These are phyloP conservation scores for Sporormia fimetaria DNA, from an alignment of 495 filamentous ascomycete genomes.

Conservation along the genomic window DNA sequence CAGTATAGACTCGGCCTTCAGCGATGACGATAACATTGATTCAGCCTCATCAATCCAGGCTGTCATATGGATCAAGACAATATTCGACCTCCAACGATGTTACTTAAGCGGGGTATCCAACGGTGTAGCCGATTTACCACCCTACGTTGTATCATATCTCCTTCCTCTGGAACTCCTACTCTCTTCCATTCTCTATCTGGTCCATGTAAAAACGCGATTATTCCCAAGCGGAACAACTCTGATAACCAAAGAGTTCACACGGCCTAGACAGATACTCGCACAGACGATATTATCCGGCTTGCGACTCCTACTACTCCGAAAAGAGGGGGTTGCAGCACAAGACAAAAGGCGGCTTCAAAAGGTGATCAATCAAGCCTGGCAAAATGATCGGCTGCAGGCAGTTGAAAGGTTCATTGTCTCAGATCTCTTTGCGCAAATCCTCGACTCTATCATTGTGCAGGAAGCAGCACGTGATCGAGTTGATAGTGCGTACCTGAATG, in stretches of 20 bases:
- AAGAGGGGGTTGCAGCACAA: slow-evolving; percentile 9
- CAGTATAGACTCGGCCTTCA: slow-evolving; percentile 11
- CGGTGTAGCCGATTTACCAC: slow-evolving; percentile 19
- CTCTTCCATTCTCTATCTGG: slow-evolving; percentile 18
- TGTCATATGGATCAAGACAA: slow-evolving; percentile 24
- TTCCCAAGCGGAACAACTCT: slow-evolving; percentile 21
- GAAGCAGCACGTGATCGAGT: slow-evolving; percentile 8
- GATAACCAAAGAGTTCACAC: slow-evolving; percentile 18
- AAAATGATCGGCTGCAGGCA: slow-evolving; percentile 14
- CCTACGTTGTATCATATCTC: slow-evolving; percentile 18
- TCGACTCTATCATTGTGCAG: slow-evolving; percentile 13
- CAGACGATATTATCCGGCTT: slow-evolving; percentile 21
- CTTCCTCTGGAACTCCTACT: slow-evolving; percentile 21
- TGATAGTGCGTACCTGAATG: slow-evolving; percentile 11
- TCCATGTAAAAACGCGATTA: slow-evolving; percentile 16
- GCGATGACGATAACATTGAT: slow-evolving; percentile 7
- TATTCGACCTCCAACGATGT: slow-evolving; percentile 20
- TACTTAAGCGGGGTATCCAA: slow-evolving; percentile 16
- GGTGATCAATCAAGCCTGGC: slow-evolving; percentile 21
- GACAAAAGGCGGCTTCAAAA: slow-evolving; percentile 17
- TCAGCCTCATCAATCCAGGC: slow-evolving; percentile 9
- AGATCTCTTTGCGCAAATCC: slow-evolving; percentile 14
- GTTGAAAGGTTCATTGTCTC: slow-evolving; percentile 20
- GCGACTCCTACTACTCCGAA: slow-evolving; percentile 16
- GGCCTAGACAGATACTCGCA: slow-evolving; percentile 17